Base-by-base conservation (phyloP, 2,329 filamentous ascomycete species). In the Claviceps capensis region DNA sequence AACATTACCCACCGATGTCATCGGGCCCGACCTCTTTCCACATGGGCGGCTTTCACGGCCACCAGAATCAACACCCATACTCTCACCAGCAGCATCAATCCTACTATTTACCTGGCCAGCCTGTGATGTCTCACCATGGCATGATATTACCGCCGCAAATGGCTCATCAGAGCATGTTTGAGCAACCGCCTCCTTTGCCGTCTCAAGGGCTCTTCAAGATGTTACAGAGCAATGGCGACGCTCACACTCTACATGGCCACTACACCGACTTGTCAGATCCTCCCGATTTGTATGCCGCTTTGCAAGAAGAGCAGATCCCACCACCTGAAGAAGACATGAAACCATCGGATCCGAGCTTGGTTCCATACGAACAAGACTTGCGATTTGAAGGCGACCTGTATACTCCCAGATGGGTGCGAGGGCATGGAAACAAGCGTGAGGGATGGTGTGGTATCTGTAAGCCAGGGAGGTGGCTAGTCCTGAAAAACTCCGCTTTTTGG, bases 401-500 rank as follows among this genome's bases (percentile, higher is more conserved):
- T 69, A 91, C 87, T 1, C 87, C 88, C 1, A 77, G 75, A 59
- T 94, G 86, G 86, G 85, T 93, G 19, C 83, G 88, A 38, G 88
- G 88, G 22, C 85, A 91, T 56, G 87, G 88, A 26, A 89, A 89
- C 69, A 89, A 90, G 72, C 83, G 88, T 43, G 87, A 91, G 66
- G 88, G 88, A 3, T 95, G 88, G 87, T 94, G 88, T 61, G 86
- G 87, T 22, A 86, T 91, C 59, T 94, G 88, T 72, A 90, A 89
- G 65, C 85, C 86, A 2, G 86, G 86, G 2, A 76, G 86, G 48
- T 94, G 88, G 88, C 77, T 91, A 51, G 86, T 90, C 16, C 73
- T 95, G 54, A 94, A 93, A 72, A 93, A 94, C 69, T 90, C 85
- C 52, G 88, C 88, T 6, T 95, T 88, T 66, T 94, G 88, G 88